Conservation (phyloP, 2,329 filamentous ascomycete genomes). For the Simplicillium sp. region DNA sequence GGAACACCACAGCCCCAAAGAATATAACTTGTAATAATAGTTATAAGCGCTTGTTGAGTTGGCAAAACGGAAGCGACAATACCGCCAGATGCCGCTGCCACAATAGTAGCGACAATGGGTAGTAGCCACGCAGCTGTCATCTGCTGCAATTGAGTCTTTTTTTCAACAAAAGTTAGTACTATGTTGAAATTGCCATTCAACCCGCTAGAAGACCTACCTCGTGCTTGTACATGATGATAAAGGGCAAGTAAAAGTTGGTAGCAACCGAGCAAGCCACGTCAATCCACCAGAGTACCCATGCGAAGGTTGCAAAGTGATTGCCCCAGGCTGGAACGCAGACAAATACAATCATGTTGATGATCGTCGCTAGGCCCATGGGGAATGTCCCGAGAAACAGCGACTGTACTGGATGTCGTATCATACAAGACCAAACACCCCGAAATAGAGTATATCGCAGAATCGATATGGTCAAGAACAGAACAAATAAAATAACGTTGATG, state of each 20-base stretch:
- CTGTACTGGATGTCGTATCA: conserved; percentile 53
- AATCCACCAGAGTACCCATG: conserved; percentile 45
- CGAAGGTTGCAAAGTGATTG: conserved; percentile 34
- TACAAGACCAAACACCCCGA: conserved; percentile 49
- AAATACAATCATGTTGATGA: conserved; percentile 49
- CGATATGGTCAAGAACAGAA: conserved; percentile 37
- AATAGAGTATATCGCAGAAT: conserved; percentile 49
- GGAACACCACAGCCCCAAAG: conserved; percentile 48
- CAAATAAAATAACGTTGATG: conserved; percentile 46
- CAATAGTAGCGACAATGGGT: conserved; percentile 52
- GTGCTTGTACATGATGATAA: conserved; percentile 20
- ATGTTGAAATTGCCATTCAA: too few species aligned
- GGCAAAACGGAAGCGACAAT: conserved; percentile 46
- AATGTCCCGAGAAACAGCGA: conserved; percentile 54
- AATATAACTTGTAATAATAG: conserved; percentile 47
- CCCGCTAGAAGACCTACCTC: too few species aligned
- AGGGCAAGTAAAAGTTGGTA: conserved; percentile 38
- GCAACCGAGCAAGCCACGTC: conserved; percentile 35
- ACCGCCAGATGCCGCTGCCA: conserved; percentile 48
- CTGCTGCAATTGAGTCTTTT: conserved; percentile 28
- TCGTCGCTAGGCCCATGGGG: conserved; percentile 54
- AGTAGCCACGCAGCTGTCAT: conserved; percentile 53
- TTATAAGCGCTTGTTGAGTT: conserved; percentile 42
- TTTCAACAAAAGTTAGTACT: too few species aligned
- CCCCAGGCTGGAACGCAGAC: conserved; percentile 51